Evolutionary conservation across 2,329 filamentous ascomycete species (phyloP).

Genomic region (Coniosporium tulheliwenetii): DNA sequence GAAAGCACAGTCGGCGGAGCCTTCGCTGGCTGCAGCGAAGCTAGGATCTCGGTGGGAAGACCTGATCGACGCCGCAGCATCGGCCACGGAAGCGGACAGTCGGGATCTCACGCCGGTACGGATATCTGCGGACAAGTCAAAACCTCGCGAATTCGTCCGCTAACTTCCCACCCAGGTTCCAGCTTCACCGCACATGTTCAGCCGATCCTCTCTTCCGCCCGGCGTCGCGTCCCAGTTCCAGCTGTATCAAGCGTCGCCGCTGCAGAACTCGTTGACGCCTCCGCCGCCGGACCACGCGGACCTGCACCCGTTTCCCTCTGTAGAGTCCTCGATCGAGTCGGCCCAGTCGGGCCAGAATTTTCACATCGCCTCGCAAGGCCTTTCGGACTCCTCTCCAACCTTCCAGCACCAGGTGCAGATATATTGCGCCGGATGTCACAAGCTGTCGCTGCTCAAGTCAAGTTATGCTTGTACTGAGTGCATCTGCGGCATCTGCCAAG

Average conservation of each 20-base stretch:
- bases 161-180: conserved; percentile 18
- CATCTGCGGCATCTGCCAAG: conserved; percentile 79
- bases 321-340: conserved; percentile 59
- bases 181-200: conserved; percentile 34
- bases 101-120: conserved; percentile 73
- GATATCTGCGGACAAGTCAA: conserved; percentile 7
- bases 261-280: conserved; percentile 82
- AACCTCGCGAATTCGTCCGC: neutral
- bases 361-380: conserved; percentile 36
- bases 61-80: conserved; percentile 85
- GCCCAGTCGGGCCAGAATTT: conserved; percentile 53
- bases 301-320: conserved; percentile 67
- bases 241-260: conserved; percentile 73
- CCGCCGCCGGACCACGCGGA: conserved; percentile 37
- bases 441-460: conserved; percentile 60
- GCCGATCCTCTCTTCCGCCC: conserved; percentile 47
- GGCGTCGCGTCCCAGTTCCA: conserved; percentile 33
- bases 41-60: conserved; percentile 92
- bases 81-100: conserved; percentile 83
- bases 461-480: conserved; percentile 94
- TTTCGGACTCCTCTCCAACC: conserved; percentile 45
- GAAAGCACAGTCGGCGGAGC: conserved; percentile 78
- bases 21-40: conserved; percentile 51
- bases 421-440: conserved; percentile 78
- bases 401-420: conserved; percentile 49